Percentiles rank a stretch among this genome's conserved stretches.
These are phyloP conservation scores for Lippia alba DNA, from an alignment of 305 asterid species.

Conservation along the genomic window DNA sequence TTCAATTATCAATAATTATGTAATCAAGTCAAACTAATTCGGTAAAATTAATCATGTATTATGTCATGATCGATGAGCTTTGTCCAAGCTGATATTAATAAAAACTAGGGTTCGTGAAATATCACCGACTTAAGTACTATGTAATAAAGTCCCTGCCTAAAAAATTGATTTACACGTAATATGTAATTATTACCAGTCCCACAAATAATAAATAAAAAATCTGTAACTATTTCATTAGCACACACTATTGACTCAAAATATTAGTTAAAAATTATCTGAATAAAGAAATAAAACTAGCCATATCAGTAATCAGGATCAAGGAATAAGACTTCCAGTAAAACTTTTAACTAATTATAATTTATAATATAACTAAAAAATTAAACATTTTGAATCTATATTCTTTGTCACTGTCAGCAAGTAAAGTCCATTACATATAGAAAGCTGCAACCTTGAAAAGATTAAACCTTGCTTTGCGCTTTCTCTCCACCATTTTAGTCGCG, in stretches of 20 bases:
- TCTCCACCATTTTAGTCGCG: conserved; percentile 44
- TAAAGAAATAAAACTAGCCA: too few relatives aligned
- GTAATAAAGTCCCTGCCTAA: too few relatives aligned
- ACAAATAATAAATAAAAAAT: too few relatives aligned
- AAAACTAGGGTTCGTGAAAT: neutral
- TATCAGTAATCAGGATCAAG: too few relatives aligned
- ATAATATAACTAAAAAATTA: neutral
- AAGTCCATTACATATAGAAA: conserved; percentile 42
- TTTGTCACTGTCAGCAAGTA: conserved; percentile 53
- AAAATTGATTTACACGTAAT: too few relatives aligned
- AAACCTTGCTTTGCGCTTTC: conserved; percentile 42
- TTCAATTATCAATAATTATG: neutral
- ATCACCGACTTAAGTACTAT: neutral
- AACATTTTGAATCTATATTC: conserved; percentile 34
- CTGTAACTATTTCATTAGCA: too few relatives aligned
- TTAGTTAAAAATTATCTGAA: too few relatives aligned
- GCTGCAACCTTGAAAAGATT: conserved; percentile 38
- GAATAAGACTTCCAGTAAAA: too few relatives aligned
- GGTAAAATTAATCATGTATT: neutral
- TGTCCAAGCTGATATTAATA: neutral
- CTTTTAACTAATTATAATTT: too few relatives aligned
- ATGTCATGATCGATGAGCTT: neutral
- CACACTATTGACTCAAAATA: too few relatives aligned
- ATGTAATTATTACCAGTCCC: too few relatives aligned
- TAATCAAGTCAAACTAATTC: neutral